Evolutionary conservation across 2,329 filamentous ascomycete species (phyloP), one percentile per base, ranked within the genome.

Genomic region (Emmonsiellopsis sp.): DNA sequence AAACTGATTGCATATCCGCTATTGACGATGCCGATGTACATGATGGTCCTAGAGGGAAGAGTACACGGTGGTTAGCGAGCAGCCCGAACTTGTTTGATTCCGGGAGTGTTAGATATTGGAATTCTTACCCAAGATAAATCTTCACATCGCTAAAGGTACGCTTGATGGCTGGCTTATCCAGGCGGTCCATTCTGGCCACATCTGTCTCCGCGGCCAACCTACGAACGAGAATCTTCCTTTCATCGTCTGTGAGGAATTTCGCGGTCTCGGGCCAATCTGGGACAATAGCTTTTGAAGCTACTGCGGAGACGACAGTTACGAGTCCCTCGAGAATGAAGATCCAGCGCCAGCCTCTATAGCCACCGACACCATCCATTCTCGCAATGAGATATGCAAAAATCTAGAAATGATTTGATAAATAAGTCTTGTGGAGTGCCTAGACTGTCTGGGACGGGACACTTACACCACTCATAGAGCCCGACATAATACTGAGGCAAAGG

Each of bases 1-100:
- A 74, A 67, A 9, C 65, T 65, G n/a, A 68, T 64, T n/a, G 71
- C 68, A 59, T 76, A 76, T 9, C 73, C 61, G n/a, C 74, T 71
- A 32, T 70, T 74, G 35, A 75, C 71, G 47, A 84, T 80, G 7
- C 83, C 81, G 73, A 83, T 84, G 61, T 82, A 83, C 35, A 86
- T 80, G 49, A 85, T 72, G 4, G 84, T 58, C 8, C 68, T 70
- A 51, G 34, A 63, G 61, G 61, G 54, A 41, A 61, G 61, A 62
- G 54, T 5, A 31, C 7, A 0, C 35, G 2, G 32, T n/a, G 2
- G 32, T 48, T 26, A 48, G 8, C 34, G 20, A 26, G 20, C 3
- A 26, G 3, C 20, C 2, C 20, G 5, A 1, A 26, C 20, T 26
- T 26, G 20, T 26, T 26, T 26, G 3, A 26, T 26, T 26, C 20